These are phyloP conservation scores for Alternaria conjuncta DNA, from an alignment of 2,329 filamentous ascomycete genomes.

Conservation along the genomic window DNA sequence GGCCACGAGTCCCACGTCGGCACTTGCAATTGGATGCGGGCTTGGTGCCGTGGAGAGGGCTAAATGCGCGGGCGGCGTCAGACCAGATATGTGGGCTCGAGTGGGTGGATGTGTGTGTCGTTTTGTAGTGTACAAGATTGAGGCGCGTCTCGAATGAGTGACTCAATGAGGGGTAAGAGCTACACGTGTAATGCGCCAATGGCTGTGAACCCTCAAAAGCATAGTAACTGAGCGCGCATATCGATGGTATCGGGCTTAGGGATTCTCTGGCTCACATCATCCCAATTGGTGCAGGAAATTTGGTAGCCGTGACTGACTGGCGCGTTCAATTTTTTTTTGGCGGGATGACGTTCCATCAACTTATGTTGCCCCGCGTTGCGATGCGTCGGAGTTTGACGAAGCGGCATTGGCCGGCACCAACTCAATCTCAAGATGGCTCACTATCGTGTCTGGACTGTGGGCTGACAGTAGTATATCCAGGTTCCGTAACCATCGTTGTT, in stretches of 20 bases:
- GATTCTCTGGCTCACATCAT: not conserved
- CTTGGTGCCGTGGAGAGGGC: conserved; percentile 15
- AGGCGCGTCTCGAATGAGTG: conserved; percentile 19
- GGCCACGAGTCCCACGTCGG: conserved; percentile 31
- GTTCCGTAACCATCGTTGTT: not conserved
- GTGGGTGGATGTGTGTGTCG: conserved; percentile 35
- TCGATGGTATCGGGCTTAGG: not conserved
- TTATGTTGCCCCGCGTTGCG: not conserved
- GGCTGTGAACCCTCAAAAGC: conserved; percentile 18
- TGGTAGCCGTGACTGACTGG: not conserved
- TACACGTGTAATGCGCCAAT: conserved; percentile 29
- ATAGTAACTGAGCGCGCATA: not conserved
- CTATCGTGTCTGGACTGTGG: not conserved
- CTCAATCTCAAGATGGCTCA: not conserved
- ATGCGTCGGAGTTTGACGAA: not conserved
- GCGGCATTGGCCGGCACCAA: not conserved
- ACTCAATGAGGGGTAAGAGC: conserved; percentile 38
- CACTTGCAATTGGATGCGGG: conserved; percentile 30
- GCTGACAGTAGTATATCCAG: not conserved
- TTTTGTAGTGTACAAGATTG: conserved; percentile 37
- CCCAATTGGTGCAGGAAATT: not conserved
- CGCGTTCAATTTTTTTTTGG: conserved; percentile 2
- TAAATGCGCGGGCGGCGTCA: conserved; percentile 23
- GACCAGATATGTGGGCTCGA: conserved; percentile 18
- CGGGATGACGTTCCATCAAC: conserved; percentile 4